Conservation (phyloP, 2,329 filamentous ascomycete genomes). For the Penicillium brasilianum region DNA sequence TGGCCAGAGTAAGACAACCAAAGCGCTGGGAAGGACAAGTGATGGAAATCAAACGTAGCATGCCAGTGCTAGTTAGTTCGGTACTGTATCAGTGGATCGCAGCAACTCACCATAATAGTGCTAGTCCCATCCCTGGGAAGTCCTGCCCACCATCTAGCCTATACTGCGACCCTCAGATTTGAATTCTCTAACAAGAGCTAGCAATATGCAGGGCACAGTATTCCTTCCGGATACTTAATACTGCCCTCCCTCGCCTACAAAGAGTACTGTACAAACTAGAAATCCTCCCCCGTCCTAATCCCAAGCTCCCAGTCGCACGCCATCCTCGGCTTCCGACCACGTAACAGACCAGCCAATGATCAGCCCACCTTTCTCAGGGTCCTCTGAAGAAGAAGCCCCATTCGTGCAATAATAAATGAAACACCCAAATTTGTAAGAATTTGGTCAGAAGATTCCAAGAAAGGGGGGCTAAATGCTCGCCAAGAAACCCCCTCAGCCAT, state of each 20-base stretch:
- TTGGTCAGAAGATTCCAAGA: constrained; percentile 3
- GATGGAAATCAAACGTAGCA: neutral
- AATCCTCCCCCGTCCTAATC: neutral
- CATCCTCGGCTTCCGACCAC: neutral
- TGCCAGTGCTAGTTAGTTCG: no score
- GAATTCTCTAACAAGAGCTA: neutral
- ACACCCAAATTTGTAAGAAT: neutral
- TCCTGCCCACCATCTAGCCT: no score
- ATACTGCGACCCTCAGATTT: neutral
- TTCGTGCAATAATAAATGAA: neutral
- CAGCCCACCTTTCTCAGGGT: no score
- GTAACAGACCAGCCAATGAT: neutral
- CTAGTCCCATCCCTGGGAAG: no score
- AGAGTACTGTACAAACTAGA: no score
- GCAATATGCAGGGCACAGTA: neutral
- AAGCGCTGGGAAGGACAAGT: neutral
- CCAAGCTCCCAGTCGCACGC: neutral
- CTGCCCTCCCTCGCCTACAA: neutral
- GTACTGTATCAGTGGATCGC: no score
- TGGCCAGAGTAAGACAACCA: neutral
- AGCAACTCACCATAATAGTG: no score
- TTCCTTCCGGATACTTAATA: neutral
- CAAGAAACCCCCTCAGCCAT: constrained; percentile 25
- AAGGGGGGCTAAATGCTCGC: constrained; percentile 10
- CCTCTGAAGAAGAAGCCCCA: neutral